Percentiles rank a stretch among this genome's conserved stretches.
phyloP scores from a whole-genome alignment of 176 grass and related monocot species.

The Zoysia japonica region DNA sequence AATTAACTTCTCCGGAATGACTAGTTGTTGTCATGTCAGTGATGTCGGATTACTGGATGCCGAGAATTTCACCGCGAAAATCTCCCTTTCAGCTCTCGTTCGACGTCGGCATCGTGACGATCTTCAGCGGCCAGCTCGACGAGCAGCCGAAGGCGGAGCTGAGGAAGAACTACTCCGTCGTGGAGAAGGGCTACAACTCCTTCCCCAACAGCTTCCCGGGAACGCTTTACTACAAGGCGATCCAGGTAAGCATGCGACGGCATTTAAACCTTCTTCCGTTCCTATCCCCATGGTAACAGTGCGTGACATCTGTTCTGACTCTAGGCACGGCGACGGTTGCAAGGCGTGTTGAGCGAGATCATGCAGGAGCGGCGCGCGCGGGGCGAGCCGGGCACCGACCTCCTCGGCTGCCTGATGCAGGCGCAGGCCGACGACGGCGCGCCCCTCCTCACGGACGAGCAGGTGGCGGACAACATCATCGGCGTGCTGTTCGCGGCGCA shows the following conservation, averaged over 20 bases:
- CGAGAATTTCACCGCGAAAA: not conserved
- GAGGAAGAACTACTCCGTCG: conserved; percentile 66
- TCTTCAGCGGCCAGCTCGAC: conserved; percentile 70
- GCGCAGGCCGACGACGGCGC: conserved; percentile 43
- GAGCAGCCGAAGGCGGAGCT: conserved; percentile 59
- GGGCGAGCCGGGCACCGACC: conserved; percentile 46
- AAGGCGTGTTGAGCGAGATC: conserved; percentile 68
- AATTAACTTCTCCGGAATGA: no score
- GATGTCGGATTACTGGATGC: not conserved
- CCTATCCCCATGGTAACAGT: not conserved
- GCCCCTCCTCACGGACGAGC: conserved; percentile 60
- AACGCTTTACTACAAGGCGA: conserved; percentile 70
- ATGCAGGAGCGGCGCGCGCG: conserved; percentile 59
- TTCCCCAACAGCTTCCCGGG: conserved; percentile 77
- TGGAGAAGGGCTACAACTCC: conserved; percentile 98
- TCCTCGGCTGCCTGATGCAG: conserved; percentile 80
- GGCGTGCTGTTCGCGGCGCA: conserved; percentile 95
- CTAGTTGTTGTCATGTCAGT: not conserved
- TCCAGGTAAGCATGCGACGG: conserved; percentile 57
- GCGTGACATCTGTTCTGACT: not conserved
- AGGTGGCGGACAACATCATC: conserved; percentile 90
- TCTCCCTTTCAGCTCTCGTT: conserved; percentile 68
- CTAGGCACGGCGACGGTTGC: conserved; percentile 66
- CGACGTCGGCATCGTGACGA: conserved; percentile 67
- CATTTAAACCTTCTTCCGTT: conserved; percentile 4